phyloP scores from a whole-genome alignment of 768 basidiomycete genomes.

The Lentinula edodes region DNA sequence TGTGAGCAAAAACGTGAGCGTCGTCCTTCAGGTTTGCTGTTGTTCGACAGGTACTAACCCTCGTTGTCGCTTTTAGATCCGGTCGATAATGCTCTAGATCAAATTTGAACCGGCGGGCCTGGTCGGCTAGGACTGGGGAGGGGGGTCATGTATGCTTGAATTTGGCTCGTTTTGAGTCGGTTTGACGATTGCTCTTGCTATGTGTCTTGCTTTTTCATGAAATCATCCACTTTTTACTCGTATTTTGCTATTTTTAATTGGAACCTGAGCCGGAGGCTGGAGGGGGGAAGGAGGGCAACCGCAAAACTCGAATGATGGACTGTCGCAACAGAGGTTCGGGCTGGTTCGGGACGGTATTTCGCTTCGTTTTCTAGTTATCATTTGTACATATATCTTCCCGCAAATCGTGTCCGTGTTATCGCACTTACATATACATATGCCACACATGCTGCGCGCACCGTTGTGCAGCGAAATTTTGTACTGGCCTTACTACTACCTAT shows the following conservation, averaged over 20 bases:
- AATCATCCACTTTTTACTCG: neutral
- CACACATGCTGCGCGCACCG: too few relatives aligned
- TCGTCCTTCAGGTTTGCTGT: neutral
- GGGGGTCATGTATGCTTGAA: too few relatives aligned
- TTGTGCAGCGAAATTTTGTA: too few relatives aligned
- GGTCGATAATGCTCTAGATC: constrained; percentile 3
- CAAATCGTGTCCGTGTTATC: too few relatives aligned
- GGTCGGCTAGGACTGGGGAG: too few relatives aligned
- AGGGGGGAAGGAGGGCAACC: neutral
- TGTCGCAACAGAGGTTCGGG: neutral
- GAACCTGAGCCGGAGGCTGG: neutral
- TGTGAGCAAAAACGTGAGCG: constrained; percentile 67
- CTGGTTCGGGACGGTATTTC: neutral
- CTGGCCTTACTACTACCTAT: too few relatives aligned
- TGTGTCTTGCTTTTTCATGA: neutral
- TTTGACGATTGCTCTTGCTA: neutral
- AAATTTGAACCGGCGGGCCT: neutral
- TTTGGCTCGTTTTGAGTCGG: neutral
- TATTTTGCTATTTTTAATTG: neutral
- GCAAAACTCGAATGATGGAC: neutral
- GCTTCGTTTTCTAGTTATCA: too few relatives aligned
- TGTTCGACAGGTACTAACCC: neutral
- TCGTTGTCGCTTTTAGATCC: neutral
- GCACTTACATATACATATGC: too few relatives aligned
- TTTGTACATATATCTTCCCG: too few relatives aligned